phyloP scores from a whole-genome alignment of 2,329 filamentous ascomycete species.

The Ophiostoma sp. region DNA sequence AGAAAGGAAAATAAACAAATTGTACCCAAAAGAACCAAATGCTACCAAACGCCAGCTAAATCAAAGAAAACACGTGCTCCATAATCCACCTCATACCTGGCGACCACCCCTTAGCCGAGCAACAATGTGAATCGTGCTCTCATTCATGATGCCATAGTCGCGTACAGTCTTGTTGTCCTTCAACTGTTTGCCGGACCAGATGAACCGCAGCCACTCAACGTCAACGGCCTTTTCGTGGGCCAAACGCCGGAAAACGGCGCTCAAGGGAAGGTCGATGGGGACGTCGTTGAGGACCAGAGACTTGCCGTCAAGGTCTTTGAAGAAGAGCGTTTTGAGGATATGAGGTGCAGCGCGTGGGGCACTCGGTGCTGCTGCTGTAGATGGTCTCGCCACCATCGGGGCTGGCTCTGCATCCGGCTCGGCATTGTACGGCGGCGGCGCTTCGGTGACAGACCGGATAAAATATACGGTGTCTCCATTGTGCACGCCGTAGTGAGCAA shows the following conservation, averaged over 20 bases:
- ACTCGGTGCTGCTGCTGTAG: background rate
- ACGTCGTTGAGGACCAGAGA: background rate
- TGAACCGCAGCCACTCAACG: conserved; percentile 20
- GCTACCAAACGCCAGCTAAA: background rate
- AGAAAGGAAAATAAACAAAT: background rate
- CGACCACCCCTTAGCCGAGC: conserved; percentile 7
- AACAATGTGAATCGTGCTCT: conserved; percentile 25
- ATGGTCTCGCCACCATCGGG: background rate
- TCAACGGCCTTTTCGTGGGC: conserved; percentile 17
- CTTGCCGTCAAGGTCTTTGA: conserved; percentile 17
- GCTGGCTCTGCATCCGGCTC: background rate
- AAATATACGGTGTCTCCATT: conserved; percentile 23
- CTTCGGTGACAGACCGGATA: conserved; percentile 18
- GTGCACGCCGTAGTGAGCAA: background rate
- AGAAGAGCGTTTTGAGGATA: conserved; percentile 17
- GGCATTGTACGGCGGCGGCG: conserved; percentile 6
- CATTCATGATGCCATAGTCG: conserved; percentile 23
- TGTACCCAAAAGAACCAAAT: background rate
- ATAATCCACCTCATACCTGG: background rate
- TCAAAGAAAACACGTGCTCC: background rate
- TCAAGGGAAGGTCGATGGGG: background rate
- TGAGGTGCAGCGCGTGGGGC: no score
- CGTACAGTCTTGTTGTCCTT: conserved; percentile 12
- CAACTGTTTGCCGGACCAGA: conserved; percentile 21
- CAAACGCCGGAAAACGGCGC: background rate